Evolutionary conservation across 1,284 basidiomycete genomes (phyloP).

Genomic region (Vanrija pseudolonga): DNA sequence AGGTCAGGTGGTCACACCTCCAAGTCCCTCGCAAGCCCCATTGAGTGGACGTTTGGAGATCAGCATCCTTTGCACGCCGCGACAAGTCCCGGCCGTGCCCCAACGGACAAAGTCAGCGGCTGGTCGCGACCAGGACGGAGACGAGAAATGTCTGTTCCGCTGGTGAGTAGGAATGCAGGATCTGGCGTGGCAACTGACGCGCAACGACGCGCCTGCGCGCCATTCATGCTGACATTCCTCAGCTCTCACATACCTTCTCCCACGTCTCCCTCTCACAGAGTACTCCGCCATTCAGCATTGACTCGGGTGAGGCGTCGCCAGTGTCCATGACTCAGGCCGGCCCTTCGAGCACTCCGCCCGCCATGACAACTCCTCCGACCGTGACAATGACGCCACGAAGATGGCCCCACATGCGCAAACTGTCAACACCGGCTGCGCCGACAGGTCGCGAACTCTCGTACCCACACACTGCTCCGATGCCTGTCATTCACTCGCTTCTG

Average conservation of each 20-base stretch:
- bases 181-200: too few species aligned
- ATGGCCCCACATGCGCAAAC: not conserved
- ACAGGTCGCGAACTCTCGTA: constrained; percentile 10
- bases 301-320: not conserved
- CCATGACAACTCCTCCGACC: constrained; percentile 4
- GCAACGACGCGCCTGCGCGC: not conserved
- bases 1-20: too few species aligned
- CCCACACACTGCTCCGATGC: constrained; percentile 36
- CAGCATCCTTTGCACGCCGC: not conserved
- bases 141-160: constrained; percentile 40
- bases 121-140: constrained; percentile 15
- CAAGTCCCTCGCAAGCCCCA: too few species aligned
- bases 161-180: constrained; percentile 25
- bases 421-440: constrained; percentile 11
- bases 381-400: constrained; percentile 11
- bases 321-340: constrained; percentile 8
- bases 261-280: constrained; percentile 35
- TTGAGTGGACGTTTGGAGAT: not conserved
- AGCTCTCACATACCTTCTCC: constrained; percentile 40
- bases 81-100: constrained; percentile 4
- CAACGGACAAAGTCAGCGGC: constrained; percentile 3
- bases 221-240: constrained; percentile 1
- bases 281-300: constrained; percentile 14
- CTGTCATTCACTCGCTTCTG: constrained; percentile 32
- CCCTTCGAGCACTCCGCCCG: constrained; percentile 11